These are phyloP conservation scores for Lodderomyces margitis DNA, from an alignment of 1,139 yeast genomes.

Conservation along the genomic window DNA sequence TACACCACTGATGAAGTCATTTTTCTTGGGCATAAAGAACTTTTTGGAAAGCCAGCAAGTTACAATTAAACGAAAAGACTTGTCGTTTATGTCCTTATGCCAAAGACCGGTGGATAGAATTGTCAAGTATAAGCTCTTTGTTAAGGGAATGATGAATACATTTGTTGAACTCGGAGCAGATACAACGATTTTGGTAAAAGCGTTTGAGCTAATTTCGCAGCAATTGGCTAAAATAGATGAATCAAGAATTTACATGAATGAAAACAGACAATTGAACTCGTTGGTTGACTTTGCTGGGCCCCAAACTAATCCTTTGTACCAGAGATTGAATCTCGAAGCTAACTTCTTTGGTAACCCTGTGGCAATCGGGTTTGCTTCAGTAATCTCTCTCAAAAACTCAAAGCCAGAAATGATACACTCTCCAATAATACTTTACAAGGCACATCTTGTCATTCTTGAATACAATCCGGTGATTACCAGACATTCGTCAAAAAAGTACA, in stretches of 20 bases:
- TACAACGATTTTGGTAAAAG: not conserved
- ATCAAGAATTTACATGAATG: not conserved
- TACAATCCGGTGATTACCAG: slow-evolving; percentile 42
- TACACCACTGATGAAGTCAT: not conserved
- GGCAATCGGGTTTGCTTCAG: slow-evolving; percentile 39
- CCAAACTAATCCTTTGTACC: slow-evolving; percentile 9
- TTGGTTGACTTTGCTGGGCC: not conserved
- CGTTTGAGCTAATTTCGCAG: slow-evolving; percentile 3
- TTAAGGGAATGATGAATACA: slow-evolving; percentile 37
- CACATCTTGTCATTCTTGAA: slow-evolving; percentile 40
- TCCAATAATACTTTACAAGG: slow-evolving; percentile 50
- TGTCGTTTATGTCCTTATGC: slow-evolving; percentile 49
- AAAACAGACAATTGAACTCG: not conserved
- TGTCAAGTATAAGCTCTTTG: slow-evolving; percentile 48
- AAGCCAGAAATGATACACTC: slow-evolving; percentile 19
- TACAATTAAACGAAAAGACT: slow-evolving; percentile 28
- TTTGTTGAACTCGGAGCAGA: not conserved
- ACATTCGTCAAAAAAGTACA: slow-evolving; percentile 32
- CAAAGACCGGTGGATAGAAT: slow-evolving; percentile 55
- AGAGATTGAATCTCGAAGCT: slow-evolving; percentile 5
- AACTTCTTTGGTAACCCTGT: slow-evolving; percentile 39
- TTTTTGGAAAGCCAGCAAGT: slow-evolving; percentile 47
- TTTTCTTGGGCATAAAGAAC: slow-evolving; percentile 31
- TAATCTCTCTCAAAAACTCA: slow-evolving; percentile 35
- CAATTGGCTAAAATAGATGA: slow-evolving; percentile 5